Evolutionary conservation across 805 yeast species (phyloP).

Genomic region (Myxozyma vanderwaltii): DNA sequence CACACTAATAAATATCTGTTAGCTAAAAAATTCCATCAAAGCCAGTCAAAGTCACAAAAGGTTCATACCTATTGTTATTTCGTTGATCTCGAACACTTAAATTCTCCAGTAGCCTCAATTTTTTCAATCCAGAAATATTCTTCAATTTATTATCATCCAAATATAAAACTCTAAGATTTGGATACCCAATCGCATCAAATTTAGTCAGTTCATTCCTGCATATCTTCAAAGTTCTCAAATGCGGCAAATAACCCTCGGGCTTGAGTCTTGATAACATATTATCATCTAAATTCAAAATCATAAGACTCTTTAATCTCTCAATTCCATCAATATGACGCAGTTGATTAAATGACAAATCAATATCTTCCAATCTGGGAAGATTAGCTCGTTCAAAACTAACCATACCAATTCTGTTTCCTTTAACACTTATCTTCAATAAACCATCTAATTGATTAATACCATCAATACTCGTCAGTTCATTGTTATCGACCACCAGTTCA

Average conservation of each 20-base stretch:
- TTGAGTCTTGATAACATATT: conserved; percentile 31
- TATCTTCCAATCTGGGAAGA: conserved; percentile 37
- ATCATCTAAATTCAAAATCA: conserved; percentile 45
- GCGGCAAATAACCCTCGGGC: conserved; percentile 39
- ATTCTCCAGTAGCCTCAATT: conserved; percentile 46
- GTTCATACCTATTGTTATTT: conserved; percentile 1
- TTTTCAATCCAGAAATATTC: conserved; percentile 40
- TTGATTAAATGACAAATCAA: conserved; percentile 36
- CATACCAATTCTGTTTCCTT: conserved; percentile 35
- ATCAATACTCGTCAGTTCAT: conserved; percentile 42
- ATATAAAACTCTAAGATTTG: conserved; percentile 32
- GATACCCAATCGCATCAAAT: conserved; percentile 31
- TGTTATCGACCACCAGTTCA: conserved; percentile 49
- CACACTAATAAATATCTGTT: neutral
- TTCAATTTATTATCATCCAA: conserved; percentile 39
- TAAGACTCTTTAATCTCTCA: conserved; percentile 40
- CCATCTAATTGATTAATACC: conserved; percentile 49
- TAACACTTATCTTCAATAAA: conserved; percentile 36
- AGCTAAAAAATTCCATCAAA: neutral
- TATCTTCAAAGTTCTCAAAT: conserved; percentile 46
- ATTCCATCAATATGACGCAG: conserved; percentile 37
- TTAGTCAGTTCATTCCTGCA: conserved; percentile 44
- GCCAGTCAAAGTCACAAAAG: neutral
- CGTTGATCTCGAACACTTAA: conserved; percentile 41
- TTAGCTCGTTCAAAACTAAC: conserved; percentile 33